Evolutionary conservation across 139 green algal genomes (phyloP).

Genomic region (Yamagishiella unicocca): DNA sequence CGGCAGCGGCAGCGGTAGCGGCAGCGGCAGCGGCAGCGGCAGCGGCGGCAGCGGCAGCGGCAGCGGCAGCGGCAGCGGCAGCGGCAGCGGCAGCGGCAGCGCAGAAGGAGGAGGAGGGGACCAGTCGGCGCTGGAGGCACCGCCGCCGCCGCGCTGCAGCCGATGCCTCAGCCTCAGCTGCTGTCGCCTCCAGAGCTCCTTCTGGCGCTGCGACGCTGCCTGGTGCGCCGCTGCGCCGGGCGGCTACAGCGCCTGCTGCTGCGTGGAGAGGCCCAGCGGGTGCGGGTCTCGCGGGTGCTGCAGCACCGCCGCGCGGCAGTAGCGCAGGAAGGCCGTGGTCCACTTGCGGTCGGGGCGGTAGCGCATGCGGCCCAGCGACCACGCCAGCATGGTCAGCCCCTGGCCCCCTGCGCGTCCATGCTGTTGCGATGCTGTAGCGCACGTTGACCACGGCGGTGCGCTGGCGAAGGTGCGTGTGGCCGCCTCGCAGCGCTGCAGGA

Average conservation of each 20-base stretch:
- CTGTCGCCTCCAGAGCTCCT: too few relatives aligned
- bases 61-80: too few relatives aligned
- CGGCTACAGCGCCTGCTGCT: background rate
- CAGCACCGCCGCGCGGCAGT: background rate
- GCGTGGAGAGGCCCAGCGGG: background rate
- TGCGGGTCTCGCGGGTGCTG: background rate
- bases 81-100: too few relatives aligned
- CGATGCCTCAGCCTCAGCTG: too few relatives aligned
- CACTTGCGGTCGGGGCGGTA: constrained; percentile 43
- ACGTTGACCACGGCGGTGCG: background rate
- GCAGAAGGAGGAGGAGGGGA: too few relatives aligned
- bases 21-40: too few relatives aligned
- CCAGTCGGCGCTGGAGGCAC: too few relatives aligned
- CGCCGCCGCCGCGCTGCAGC: too few relatives aligned
- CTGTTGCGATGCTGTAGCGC: constrained; percentile 25
- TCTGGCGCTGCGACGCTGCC: background rate
- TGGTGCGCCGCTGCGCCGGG: background rate
- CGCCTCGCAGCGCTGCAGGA: constrained; percentile 2
- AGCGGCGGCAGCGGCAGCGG: too few relatives aligned
- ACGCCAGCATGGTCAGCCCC: constrained; percentile 36
- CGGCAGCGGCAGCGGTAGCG: too few relatives aligned
- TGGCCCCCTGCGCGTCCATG: constrained; percentile 48
- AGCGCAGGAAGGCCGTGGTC: constrained; percentile 14
- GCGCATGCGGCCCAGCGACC: constrained; percentile 42
- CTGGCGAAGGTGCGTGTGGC: constrained; percentile 18